Evolutionary conservation across 2,329 filamentous ascomycete species (phyloP), one percentile per base, ranked within the genome.

Genomic region (Ophiostoma quercus): DNA sequence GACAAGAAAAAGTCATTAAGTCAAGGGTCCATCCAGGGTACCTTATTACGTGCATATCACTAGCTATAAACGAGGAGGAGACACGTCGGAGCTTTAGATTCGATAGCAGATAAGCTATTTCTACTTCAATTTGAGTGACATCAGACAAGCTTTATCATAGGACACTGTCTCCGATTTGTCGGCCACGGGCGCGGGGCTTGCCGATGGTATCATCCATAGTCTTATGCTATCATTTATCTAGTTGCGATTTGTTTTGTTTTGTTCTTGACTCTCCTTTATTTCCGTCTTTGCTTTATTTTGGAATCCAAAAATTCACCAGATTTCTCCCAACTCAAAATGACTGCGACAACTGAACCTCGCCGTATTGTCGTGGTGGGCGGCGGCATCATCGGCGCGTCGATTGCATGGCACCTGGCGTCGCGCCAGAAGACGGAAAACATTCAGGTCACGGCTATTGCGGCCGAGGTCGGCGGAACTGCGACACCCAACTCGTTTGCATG

Each of bases 401-500:
- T 78, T 67, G 76, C 76, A 12, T 77, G 75, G 75, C 77, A 78
- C 69, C 73, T 78, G 5, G 71, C 74, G 3, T 70, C 69, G 32
- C 65, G 37, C 37, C 37, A 41, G 14, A 70, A 22, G 70, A 73
- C 16, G 67, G 73, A 12, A 71, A 47, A 66, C 65, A 19, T 74
- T 19, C 69, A 73, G 19, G 75, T 78, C 22, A 77, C 76, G 1
- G 67, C 78, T n/a, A 70, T 78, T 37, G 76, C 76, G 5, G 54
- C 74, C 39, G 71, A 76, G 1, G 19, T 76, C 1, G 76, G 76
- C 69, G 76, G 76, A 69, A 74, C 73, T 8, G 76, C 76, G 19
- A 78, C 76, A 19, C 76, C 76, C 34, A 74, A 75, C 71, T 77
- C 76, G 7, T 78, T 78, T 71, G 72, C 76, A 47, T 78, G 77